A percentile compares a stretch with the other conserved stretches of the same genome.
phyloP scores from a whole-genome alignment of 371 early-diverging fungal species.

The Saksenaea oblongispora region DNA sequence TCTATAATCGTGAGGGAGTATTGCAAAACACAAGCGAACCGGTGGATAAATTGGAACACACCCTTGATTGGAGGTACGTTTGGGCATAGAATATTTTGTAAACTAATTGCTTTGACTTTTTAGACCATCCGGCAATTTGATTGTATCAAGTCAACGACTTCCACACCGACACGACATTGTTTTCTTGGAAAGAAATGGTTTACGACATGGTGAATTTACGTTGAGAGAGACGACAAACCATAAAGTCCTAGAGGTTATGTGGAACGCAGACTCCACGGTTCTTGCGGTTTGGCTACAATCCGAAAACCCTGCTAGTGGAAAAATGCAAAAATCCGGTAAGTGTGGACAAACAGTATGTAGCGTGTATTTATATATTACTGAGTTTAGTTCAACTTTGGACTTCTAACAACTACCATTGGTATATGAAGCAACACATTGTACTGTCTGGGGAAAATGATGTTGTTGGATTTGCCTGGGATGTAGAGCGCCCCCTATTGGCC shows the following conservation, averaged over 20 bases:
- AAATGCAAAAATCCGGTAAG: slow-evolving; percentile 32
- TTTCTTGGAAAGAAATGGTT: slow-evolving; percentile 94
- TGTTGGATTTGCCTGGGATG: slow-evolving; percentile 69
- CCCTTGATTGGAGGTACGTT: slow-evolving; percentile 75
- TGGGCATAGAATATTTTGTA: background rate
- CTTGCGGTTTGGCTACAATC: slow-evolving; percentile 75
- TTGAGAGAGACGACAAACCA: slow-evolving; percentile 58
- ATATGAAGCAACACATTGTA: slow-evolving; percentile 82
- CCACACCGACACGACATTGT: slow-evolving; percentile 88
- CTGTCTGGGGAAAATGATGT: slow-evolving; percentile 39
- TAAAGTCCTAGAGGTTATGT: slow-evolving; percentile 64
- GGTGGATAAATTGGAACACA: slow-evolving; percentile 81
- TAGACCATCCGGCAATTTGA: slow-evolving; percentile 87
- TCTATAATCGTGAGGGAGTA: slow-evolving; percentile 86
- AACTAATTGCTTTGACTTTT: background rate
- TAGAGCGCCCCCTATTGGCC: slow-evolving; percentile 63
- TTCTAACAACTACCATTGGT: slow-evolving; percentile 94
- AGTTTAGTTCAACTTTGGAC: slow-evolving; percentile 86
- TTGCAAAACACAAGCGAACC: slow-evolving; percentile 82
- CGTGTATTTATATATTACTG: slow-evolving; percentile 3
- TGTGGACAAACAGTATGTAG: background rate
- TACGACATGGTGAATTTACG: slow-evolving; percentile 92
- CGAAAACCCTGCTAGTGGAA: slow-evolving; percentile 19
- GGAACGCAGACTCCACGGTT: slow-evolving; percentile 89
- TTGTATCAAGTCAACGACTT: slow-evolving; percentile 79